These are phyloP conservation scores for Fusarium newnesense DNA, from an alignment of 2,329 filamentous ascomycete species.

Conservation along the genomic window DNA sequence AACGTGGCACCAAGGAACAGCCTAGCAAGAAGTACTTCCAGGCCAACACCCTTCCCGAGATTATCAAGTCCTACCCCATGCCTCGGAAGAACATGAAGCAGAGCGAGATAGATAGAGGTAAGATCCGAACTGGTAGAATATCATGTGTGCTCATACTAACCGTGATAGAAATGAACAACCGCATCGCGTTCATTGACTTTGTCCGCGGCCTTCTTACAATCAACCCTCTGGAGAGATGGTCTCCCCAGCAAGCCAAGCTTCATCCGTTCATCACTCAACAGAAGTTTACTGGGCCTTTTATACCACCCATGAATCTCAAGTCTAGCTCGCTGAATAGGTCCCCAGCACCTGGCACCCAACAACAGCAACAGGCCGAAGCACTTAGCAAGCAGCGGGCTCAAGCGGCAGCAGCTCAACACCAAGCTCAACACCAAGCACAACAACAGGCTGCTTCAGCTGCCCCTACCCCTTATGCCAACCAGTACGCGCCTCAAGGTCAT, in stretches of 20 bases:
- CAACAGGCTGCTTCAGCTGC: slow-evolving; percentile 75
- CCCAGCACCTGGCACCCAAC: slow-evolving; percentile 90
- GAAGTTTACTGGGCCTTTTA: slow-evolving; percentile 95
- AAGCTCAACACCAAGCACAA: slow-evolving; percentile 70
- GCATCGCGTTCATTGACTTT: slow-evolving; percentile 97
- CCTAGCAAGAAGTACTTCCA: slow-evolving; percentile 99
- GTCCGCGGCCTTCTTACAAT: slow-evolving; percentile 92
- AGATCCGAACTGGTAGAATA: not conserved
- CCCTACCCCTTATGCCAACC: slow-evolving; percentile 71
- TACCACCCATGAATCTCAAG: slow-evolving; percentile 97
- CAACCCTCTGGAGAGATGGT: slow-evolving; percentile 97
- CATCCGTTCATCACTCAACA: slow-evolving; percentile 99
- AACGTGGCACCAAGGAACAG: slow-evolving; percentile 96
- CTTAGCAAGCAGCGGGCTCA: slow-evolving; percentile 90
- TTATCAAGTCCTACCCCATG: slow-evolving; percentile 98
- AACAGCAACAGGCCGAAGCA: slow-evolving; percentile 94
- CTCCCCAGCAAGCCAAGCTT: slow-evolving; percentile 94
- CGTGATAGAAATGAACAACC: slow-evolving; percentile 92
- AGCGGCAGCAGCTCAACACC: slow-evolving; percentile 46
- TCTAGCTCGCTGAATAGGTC: slow-evolving; percentile 86
- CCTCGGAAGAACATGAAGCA: slow-evolving; percentile 99
- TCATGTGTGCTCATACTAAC: slow-evolving; percentile 15
- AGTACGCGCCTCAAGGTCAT: slow-evolving; percentile 60
- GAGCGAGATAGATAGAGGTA: slow-evolving; percentile 94
- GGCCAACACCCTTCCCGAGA: slow-evolving; percentile 91